These are phyloP conservation scores for Cyclotella atomus DNA, from an alignment of 108 stramenopile species.

Conservation along the genomic window DNA sequence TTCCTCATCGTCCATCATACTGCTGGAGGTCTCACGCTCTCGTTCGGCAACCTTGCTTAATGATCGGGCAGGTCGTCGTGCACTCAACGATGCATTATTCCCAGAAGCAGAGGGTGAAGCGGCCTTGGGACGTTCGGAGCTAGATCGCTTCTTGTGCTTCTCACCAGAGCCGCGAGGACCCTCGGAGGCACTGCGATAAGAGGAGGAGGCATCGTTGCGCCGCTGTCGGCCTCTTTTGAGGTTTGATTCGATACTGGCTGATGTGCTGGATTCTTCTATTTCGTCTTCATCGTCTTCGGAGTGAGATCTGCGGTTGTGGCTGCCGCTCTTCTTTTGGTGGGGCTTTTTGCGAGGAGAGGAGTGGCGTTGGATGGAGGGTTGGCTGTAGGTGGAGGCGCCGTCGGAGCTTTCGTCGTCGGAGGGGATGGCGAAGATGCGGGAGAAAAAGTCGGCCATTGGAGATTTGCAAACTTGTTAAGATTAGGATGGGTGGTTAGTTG, in stretches of 20 bases:
- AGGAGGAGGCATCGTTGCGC: slow-evolving; percentile 17
- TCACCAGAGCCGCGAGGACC: background rate
- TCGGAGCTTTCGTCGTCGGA: slow-evolving; percentile 24
- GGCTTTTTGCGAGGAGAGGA: background rate
- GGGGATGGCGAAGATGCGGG: slow-evolving; percentile 38
- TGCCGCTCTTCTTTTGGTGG: background rate
- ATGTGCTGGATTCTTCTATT: background rate
- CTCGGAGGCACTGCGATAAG: slow-evolving; percentile 26
- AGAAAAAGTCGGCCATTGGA: slow-evolving; percentile 40
- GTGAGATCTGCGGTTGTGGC: background rate
- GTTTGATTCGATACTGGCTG: background rate
- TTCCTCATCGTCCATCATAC: background rate
- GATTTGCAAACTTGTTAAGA: too few species aligned
- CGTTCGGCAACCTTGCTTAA: background rate
- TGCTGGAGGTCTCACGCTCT: background rate
- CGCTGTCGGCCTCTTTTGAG: slow-evolving; percentile 20
- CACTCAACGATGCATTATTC: background rate
- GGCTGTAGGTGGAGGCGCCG: background rate
- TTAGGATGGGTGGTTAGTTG: too few species aligned
- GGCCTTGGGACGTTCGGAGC: slow-evolving; percentile 1
- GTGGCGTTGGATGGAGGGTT: background rate
- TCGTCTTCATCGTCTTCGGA: background rate
- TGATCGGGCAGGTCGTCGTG: background rate
- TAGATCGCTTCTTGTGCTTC: slow-evolving; percentile 20
- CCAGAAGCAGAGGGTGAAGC: background rate